phyloP scores from a whole-genome alignment of 371 early-diverging fungal species.

The Syncephalis fuscata region DNA sequence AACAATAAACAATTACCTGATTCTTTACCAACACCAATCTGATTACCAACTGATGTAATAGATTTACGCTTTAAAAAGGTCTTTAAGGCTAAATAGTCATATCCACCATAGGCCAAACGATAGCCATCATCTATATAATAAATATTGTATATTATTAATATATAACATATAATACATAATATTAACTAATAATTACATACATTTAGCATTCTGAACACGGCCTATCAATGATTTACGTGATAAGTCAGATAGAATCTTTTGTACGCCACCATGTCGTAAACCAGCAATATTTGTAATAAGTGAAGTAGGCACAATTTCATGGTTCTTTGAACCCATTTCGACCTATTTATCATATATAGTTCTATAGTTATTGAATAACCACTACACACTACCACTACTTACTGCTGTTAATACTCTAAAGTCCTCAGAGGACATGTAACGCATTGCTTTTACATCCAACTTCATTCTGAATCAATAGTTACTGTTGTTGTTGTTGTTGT shows the following conservation, averaged over 20 bases:
- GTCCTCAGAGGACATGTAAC: conserved; percentile 86
- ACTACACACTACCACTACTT: conserved; percentile 8
- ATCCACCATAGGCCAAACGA: conserved; percentile 96
- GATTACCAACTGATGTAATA: conserved; percentile 91
- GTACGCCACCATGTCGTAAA: conserved; percentile 68
- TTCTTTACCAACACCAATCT: conserved; percentile 99
- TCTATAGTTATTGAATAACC: background rate
- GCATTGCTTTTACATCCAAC: conserved; percentile 81
- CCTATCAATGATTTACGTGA: conserved; percentile 80
- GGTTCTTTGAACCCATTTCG: conserved; percentile 95
- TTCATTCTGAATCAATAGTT: too few species aligned
- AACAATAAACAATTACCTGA: conserved; percentile 29
- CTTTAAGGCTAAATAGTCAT: conserved; percentile 97
- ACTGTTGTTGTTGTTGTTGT: too few species aligned
- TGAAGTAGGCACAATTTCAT: conserved; percentile 86
- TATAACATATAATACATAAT: background rate
- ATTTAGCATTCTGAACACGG: conserved; percentile 70
- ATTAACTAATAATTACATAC: conserved; percentile 15
- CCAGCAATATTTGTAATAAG: conserved; percentile 82
- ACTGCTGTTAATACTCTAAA: conserved; percentile 92
- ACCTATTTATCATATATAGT: conserved; percentile 21
- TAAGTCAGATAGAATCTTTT: conserved; percentile 68
- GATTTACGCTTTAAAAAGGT: conserved; percentile 78
- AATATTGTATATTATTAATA: background rate
- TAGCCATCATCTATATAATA: conserved; percentile 74